Conservation (phyloP, 2,329 filamentous ascomycete species). For the Trichoderma aggressivum region DNA sequence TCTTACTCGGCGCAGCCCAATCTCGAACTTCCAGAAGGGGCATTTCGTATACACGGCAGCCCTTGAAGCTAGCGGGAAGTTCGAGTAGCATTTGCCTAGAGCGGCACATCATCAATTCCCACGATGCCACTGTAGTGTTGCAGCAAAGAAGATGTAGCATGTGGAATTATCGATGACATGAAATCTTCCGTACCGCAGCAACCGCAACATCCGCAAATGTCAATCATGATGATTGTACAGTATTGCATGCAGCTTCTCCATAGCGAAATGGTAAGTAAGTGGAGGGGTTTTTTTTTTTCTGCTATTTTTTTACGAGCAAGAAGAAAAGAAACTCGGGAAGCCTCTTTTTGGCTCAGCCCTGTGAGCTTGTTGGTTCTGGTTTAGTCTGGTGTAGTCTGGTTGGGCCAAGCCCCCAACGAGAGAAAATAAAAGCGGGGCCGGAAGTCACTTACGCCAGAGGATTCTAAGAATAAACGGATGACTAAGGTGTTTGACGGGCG, state of each 20-base stretch:
- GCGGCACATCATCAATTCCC: neutral
- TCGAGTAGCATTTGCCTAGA: neutral
- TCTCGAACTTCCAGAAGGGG: neutral
- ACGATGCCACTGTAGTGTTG: neutral
- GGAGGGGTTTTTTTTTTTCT: neutral
- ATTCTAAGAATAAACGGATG: constrained; percentile 14
- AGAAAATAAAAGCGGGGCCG: neutral
- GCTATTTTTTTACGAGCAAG: neutral
- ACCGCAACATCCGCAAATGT: neutral
- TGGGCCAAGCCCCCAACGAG: neutral
- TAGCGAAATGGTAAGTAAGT: neutral
- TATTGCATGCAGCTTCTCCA: neutral
- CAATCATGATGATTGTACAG: too few relatives aligned
- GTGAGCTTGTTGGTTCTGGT: neutral
- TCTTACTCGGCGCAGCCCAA: neutral
- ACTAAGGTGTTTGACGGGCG: neutral
- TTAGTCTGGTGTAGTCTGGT: neutral
- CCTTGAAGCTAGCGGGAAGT: neutral
- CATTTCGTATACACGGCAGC: neutral
- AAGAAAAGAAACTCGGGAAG: neutral
- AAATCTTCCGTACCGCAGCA: neutral
- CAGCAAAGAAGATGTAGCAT: neutral
- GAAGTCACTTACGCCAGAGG: neutral
- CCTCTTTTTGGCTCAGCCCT: neutral
- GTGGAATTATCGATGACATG: neutral